phyloP scores from a whole-genome alignment of 2,329 filamentous ascomycete species.

The Chaetothyriales sp. region DNA sequence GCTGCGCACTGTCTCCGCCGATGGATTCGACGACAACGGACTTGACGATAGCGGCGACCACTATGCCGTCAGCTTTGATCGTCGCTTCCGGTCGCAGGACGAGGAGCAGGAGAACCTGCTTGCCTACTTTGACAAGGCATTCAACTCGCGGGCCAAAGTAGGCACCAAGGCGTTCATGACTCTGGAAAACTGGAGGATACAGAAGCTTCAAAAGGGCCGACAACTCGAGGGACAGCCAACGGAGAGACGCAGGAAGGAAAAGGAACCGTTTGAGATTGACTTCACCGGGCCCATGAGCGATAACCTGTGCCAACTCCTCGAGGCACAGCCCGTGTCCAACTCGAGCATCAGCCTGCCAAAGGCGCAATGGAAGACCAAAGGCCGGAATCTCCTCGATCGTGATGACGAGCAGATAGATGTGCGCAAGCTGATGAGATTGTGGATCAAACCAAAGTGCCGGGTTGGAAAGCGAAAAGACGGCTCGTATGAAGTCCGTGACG shows the following conservation, averaged over 20 bases:
- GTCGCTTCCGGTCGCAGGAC: constrained; percentile 38
- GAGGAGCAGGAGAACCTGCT: constrained; percentile 76
- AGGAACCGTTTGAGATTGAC: constrained; percentile 90
- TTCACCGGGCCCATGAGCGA: constrained; percentile 63
- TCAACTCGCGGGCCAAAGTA: constrained; percentile 38
- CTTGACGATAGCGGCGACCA: constrained; percentile 48
- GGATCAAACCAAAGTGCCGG: constrained; percentile 84
- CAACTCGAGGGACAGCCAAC: constrained; percentile 34
- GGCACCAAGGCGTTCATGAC: constrained; percentile 77
- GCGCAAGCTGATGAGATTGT: constrained; percentile 71
- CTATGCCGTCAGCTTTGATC: constrained; percentile 66
- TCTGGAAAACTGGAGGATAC: constrained; percentile 96
- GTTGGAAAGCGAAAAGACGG: constrained; percentile 48
- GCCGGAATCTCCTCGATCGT: constrained; percentile 66
- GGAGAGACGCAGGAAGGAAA: constrained; percentile 58
- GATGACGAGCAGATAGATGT: constrained; percentile 99
- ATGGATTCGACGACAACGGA: constrained; percentile 39
- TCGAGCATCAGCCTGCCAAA: constrained; percentile 73
- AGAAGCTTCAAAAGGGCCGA: constrained; percentile 71
- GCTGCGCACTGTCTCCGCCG: constrained; percentile 54
- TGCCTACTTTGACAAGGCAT: constrained; percentile 91
- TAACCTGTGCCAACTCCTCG: constrained; percentile 57
- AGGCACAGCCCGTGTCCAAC: constrained; percentile 67
- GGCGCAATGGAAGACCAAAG: constrained; percentile 90
- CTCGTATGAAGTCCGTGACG: constrained; percentile 68